A percentile compares a stretch with the other conserved stretches of the same genome.
These are phyloP conservation scores for Ganoderma sinense DNA, from an alignment of 1,284 basidiomycete species.

Conservation along the genomic window DNA sequence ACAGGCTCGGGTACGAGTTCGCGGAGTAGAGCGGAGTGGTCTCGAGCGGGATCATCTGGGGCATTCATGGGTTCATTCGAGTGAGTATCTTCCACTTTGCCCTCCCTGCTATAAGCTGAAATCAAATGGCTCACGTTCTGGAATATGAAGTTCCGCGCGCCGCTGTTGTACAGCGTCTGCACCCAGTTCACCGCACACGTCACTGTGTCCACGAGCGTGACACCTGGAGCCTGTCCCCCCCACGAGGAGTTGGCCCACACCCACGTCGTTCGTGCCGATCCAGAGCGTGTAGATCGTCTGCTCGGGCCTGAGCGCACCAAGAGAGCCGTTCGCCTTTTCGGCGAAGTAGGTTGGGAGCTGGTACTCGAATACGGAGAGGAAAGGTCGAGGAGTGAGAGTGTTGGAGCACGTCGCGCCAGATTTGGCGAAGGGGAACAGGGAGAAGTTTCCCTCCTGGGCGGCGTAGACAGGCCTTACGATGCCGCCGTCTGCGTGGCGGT, in stretches of 20 bases:
- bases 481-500: conserved; percentile 42
- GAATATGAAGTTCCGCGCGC: conserved; percentile 56
- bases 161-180: conserved; percentile 45
- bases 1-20: conserved; percentile 37
- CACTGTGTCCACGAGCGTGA: conserved; percentile 50
- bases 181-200: conserved; percentile 54
- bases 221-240: conserved; percentile 44
- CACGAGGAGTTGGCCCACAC: conserved; percentile 46
- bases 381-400: conserved; percentile 45
- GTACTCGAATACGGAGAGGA: conserved; percentile 45
- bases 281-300: conserved; percentile 50
- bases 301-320: conserved; percentile 18
- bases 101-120: not conserved
- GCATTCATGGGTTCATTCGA: not conserved
- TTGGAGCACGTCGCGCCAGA: conserved; percentile 54
- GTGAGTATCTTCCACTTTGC: conserved; percentile 1
- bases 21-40: conserved; percentile 40
- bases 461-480: conserved; percentile 53
- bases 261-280: conserved; percentile 59
- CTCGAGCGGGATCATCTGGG: conserved; percentile 44
- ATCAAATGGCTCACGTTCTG: conserved; percentile 47
- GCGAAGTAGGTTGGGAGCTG: conserved; percentile 46
- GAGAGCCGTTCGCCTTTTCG: conserved; percentile 34
- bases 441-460: conserved; percentile 46
- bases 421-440: conserved; percentile 50